Evolutionary conservation across 805 yeast species (phyloP).

Genomic region (Yarrowia hollandica): DNA sequence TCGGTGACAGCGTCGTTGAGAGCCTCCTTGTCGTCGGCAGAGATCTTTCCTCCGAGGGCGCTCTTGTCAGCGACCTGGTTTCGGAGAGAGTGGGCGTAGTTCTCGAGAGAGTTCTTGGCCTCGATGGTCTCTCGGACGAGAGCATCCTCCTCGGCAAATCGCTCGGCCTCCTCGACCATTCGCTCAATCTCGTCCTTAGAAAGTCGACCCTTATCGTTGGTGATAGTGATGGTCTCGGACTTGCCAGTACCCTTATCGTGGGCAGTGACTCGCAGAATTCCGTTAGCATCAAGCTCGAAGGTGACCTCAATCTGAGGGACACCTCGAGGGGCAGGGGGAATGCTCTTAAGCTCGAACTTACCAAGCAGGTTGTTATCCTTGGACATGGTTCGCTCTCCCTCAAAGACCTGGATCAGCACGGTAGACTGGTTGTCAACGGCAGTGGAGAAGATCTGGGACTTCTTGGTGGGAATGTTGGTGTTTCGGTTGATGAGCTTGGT

Average conservation of each 20-base stretch:
- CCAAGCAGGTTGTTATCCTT: constrained; percentile 90
- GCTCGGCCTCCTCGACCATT: constrained; percentile 97
- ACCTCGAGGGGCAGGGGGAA: constrained; percentile 91
- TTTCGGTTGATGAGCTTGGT: constrained; percentile 92
- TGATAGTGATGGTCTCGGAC: constrained; percentile 84
- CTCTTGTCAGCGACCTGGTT: constrained; percentile 60
- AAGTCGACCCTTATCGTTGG: constrained; percentile 92
- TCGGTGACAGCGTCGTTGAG: constrained; percentile 85
- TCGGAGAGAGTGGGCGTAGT: constrained; percentile 80
- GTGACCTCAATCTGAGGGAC: constrained; percentile 89
- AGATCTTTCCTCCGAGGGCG: constrained; percentile 74
- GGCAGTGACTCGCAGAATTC: constrained; percentile 82
- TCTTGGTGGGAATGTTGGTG: constrained; percentile 93
- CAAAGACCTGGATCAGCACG: constrained; percentile 88
- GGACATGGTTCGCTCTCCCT: constrained; percentile 95
- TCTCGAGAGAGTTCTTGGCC: constrained; percentile 84
- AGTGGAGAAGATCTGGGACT: constrained; percentile 92
- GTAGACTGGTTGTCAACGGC: constrained; percentile 97
- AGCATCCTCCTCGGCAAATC: constrained; percentile 88
- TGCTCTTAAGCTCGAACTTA: constrained; percentile 80
- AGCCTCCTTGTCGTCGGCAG: constrained; percentile 88
- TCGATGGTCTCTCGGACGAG: constrained; percentile 80
- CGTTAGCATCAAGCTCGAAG: constrained; percentile 84
- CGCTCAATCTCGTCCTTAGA: constrained; percentile 92
- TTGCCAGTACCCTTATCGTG: constrained; percentile 94